A percentile compares a stretch with the other conserved stretches of the same genome.
These are phyloP conservation scores for Apiotrichum akiyoshidainum DNA, from an alignment of 1,284 basidiomycete genomes.

Conservation along the genomic window DNA sequence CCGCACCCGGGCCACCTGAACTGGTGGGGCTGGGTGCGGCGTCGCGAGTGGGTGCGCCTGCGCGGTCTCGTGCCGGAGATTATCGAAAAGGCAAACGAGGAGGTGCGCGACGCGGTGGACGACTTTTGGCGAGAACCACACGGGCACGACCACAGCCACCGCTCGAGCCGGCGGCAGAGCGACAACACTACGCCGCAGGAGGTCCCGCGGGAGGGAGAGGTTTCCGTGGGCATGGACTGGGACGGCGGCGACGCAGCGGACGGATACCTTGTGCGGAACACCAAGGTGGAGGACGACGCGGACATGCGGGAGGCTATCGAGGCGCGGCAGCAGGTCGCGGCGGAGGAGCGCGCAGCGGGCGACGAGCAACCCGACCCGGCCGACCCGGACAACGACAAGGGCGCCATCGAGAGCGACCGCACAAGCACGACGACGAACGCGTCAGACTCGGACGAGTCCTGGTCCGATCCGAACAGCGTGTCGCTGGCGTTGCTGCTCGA, in stretches of 20 bases:
- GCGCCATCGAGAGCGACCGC: not conserved
- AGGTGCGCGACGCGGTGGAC: not conserved
- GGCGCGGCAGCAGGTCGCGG: not conserved
- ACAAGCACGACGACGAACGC: not conserved
- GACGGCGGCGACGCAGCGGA: no score
- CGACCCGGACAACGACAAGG: not conserved
- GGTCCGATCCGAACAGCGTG: not conserved
- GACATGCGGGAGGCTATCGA: not conserved
- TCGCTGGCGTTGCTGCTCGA: slow-evolving; percentile 7
- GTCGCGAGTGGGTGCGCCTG: slow-evolving; percentile 48
- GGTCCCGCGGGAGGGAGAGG: not conserved
- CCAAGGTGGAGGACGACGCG: not conserved
- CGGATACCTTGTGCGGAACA: no score
- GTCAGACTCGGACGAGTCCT: not conserved
- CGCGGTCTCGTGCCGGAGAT: slow-evolving; percentile 17
- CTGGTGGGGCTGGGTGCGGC: slow-evolving; percentile 49
- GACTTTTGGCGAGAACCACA: not conserved
- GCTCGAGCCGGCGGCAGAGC: not conserved
- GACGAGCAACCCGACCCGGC: not conserved
- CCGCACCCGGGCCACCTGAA: slow-evolving; percentile 37
- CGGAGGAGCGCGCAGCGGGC: no score
- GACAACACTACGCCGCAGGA: no score
- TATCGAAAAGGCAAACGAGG: not conserved
- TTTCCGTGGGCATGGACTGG: no score
- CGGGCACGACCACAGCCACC: not conserved